Evolutionary conservation across 768 basidiomycete species (phyloP), one percentile per base, ranked within the genome.

Genomic region (Boletus bicolor): DNA sequence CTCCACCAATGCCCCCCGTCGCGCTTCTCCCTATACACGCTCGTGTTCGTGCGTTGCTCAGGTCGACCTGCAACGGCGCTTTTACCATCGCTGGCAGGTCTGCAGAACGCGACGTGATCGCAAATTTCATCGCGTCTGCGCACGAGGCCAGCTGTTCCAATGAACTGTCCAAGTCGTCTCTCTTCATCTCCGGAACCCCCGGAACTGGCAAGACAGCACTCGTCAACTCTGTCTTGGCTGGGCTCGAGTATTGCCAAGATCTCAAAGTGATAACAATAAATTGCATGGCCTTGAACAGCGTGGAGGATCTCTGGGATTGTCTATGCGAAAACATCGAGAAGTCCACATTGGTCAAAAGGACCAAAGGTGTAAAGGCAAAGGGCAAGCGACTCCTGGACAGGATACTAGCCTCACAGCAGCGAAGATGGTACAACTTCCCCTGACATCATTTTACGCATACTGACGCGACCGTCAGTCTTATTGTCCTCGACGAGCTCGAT

Each of bases 201-300:
- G 96, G 95, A 1, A 93, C 92, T 3, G 93, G 93, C 19, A 95
- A 96, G 75, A 95, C 91, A 2, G 93, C 91, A 0, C 75, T 96
- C 4, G 82, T 93, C 28, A 86, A 87, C 63, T 76, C 84, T 5
- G 73, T 91, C 30, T 68, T 94, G 21, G 54, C 69, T n/a, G 70
- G 73, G 8, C 59, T 80, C 28, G 70, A 75, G 26, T 74, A 76
- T 32, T 60, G 61, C 42, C 52, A 63, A 6, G 68, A 77, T n/a
- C 67, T 82, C 43, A 78, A 76, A 59, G 73, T 85, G 12, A 68
- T 86, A 42, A 75, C 79, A 50, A 72, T 92, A 61, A 94, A 93
- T 65, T 94, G 92, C 69, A 90, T 93, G 87, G 83, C 86, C 2
- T 73, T 93, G 43, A 80, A 79, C 41, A 78, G 76, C 49, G 72